Conservation (phyloP, 495 filamentous ascomycete species). For the Xylaria castorea region DNA sequence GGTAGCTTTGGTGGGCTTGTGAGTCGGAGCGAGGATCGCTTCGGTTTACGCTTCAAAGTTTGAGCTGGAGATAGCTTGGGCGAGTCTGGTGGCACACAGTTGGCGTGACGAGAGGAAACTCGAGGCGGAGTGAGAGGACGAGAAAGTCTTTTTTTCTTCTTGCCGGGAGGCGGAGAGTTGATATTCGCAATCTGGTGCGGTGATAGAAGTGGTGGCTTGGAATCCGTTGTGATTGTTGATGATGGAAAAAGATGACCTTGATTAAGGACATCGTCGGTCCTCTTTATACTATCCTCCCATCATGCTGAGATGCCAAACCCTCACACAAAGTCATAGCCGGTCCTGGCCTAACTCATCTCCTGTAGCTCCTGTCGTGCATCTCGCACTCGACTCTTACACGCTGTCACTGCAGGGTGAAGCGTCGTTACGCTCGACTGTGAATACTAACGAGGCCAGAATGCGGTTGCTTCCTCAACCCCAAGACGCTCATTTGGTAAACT, state of each 20-base stretch:
- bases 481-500: constrained; percentile 14
- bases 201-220: constrained; percentile 13
- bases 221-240: constrained; percentile 30
- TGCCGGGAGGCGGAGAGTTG: constrained; percentile 27
- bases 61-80: constrained; percentile 20
- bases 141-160: constrained; percentile 29
- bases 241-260: constrained; percentile 21
- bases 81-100: not conserved
- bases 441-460: constrained; percentile 18
- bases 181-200: not conserved
- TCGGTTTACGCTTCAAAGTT: constrained; percentile 31
- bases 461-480: constrained; percentile 19
- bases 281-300: constrained; percentile 36
- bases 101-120: constrained; percentile 24
- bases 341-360: constrained; percentile 8
- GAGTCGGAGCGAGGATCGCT: constrained; percentile 34
- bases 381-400: constrained; percentile 20
- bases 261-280: constrained; percentile 9
- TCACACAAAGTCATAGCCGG: constrained; percentile 1
- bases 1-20: constrained; percentile 3
- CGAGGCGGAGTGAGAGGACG: constrained; percentile 34
- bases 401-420: constrained; percentile 20
- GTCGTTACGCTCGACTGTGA: constrained; percentile 16
- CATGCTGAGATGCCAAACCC: constrained; percentile 5
- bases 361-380: constrained; percentile 23